phyloP scores from a whole-genome alignment of 345 rosid genomes.

The Carallia pectinifolia region DNA sequence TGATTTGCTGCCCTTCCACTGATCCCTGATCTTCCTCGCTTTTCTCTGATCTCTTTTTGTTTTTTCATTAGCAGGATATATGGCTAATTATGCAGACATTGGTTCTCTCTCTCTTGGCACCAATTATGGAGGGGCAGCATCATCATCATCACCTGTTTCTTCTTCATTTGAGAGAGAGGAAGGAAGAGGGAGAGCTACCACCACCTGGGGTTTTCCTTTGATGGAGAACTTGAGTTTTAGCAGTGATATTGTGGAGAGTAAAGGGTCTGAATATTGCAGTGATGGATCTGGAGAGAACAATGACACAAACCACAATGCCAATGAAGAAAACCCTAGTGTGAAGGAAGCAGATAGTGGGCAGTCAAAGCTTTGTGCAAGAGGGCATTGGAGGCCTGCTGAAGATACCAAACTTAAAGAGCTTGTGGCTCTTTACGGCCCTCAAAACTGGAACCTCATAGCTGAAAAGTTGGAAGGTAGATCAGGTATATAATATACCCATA shows the following conservation, averaged over 20 bases:
- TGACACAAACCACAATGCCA: constrained; percentile 16
- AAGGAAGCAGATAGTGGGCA: constrained; percentile 58
- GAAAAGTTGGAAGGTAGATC: constrained; percentile 94
- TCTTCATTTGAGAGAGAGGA: constrained; percentile 29
- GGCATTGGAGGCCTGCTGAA: constrained; percentile 98
- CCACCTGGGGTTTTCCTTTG: constrained; percentile 41
- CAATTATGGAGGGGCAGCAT: constrained; percentile 16
- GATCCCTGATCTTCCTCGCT: constrained; percentile 13
- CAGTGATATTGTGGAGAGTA: constrained; percentile 19
- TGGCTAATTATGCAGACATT: constrained; percentile 41
- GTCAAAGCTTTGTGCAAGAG: constrained; percentile 81
- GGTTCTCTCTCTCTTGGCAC: constrained; percentile 46
- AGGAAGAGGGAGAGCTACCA: constrained; percentile 9
- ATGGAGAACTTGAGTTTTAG: constrained; percentile 15
- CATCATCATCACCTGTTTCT: constrained; percentile 11
- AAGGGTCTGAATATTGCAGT: constrained; percentile 28
- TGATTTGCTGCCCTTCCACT: constrained; percentile 3
- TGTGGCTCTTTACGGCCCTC: constrained; percentile 90
- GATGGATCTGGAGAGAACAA: constrained; percentile 29
- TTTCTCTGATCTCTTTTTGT: not conserved
- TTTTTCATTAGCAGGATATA: constrained; percentile 14
- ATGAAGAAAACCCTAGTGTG: constrained; percentile 34
- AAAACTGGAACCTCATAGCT: constrained; percentile 98
- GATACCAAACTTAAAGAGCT: constrained; percentile 90
- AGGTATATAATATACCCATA: constrained; percentile 37